Percentiles rank a stretch among this genome's conserved stretches.
Conservation (phyloP, 768 basidiomycete genomes). For the Collybiopsis confluens region DNA sequence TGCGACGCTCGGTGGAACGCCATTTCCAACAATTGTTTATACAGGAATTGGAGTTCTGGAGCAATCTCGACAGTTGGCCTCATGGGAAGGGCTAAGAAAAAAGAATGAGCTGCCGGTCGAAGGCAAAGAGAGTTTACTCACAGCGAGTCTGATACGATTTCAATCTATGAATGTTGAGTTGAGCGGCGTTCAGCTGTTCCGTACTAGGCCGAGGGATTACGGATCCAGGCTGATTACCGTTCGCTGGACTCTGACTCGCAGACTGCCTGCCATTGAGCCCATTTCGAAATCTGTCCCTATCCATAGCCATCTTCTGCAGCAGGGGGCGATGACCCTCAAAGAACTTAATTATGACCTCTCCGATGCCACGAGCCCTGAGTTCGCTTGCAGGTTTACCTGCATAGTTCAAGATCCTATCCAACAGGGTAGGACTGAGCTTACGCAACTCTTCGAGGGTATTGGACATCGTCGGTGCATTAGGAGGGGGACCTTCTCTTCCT, state of each 20-base stretch:
- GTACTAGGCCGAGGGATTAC: not conserved
- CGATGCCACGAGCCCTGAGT: conserved; percentile 47
- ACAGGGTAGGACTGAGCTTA: conserved; percentile 23
- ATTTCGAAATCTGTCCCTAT: conserved; percentile 33
- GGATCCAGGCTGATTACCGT: not conserved
- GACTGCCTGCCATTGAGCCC: conserved; percentile 12
- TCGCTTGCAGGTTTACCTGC: conserved; percentile 43
- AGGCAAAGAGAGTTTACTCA: not conserved
- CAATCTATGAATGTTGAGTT: conserved; percentile 7
- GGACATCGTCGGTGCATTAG: conserved; percentile 4
- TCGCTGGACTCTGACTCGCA: not conserved
- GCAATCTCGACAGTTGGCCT: conserved; percentile 38
- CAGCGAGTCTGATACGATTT: conserved; percentile 9
- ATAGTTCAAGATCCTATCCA: conserved; percentile 44
- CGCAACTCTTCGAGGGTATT: not conserved
- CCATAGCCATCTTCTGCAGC: conserved; percentile 36
- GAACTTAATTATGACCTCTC: conserved; percentile 46
- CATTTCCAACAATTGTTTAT: conserved; percentile 45
- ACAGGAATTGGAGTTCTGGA: conserved; percentile 51
- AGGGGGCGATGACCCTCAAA: conserved; percentile 54
- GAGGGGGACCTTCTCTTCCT: no score
- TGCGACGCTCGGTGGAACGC: conserved; percentile 41
- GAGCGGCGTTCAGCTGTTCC: conserved; percentile 5
- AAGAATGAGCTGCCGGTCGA: not conserved
- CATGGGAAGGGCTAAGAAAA: conserved; percentile 27